A percentile compares a stretch with the other conserved stretches of the same genome.
phyloP scores from a whole-genome alignment of 257 asterid species.

The Cynanchum wilfordii region DNA sequence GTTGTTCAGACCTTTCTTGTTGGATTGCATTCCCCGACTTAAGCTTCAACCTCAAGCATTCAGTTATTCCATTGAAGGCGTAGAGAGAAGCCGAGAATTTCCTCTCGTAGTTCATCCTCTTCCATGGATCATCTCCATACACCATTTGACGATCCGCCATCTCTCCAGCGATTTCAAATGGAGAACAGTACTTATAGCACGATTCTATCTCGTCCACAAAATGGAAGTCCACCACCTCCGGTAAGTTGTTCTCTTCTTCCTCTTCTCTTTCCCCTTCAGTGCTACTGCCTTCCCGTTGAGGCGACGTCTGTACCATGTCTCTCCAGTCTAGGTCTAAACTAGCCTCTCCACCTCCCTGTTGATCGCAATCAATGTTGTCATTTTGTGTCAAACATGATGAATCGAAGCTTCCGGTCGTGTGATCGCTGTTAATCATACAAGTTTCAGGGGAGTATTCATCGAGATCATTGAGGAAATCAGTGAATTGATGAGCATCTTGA shows the following conservation, averaged over 20 bases:
- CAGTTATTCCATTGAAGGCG: slow-evolving; percentile 70
- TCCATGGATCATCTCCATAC: slow-evolving; percentile 38
- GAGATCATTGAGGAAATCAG: slow-evolving; percentile 53
- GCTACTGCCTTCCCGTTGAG: slow-evolving; percentile 5
- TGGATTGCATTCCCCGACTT: slow-evolving; percentile 21
- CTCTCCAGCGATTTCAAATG: slow-evolving; percentile 63
- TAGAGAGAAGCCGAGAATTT: slow-evolving; percentile 68
- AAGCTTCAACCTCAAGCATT: slow-evolving; percentile 58
- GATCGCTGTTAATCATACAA: slow-evolving; percentile 4
- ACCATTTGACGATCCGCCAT: slow-evolving; percentile 24
- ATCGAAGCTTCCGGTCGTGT: slow-evolving; percentile 5
- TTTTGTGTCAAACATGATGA: slow-evolving; percentile 20
- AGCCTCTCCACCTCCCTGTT: slow-evolving; percentile 9
- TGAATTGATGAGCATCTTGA: slow-evolving; percentile 36
- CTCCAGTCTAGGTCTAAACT: slow-evolving; percentile 19
- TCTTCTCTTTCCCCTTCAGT: slow-evolving; percentile 23
- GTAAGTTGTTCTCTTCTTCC: slow-evolving; percentile 10
- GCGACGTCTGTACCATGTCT: slow-evolving; percentile 23
- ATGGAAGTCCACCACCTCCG: slow-evolving; percentile 46
- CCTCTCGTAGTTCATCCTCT: slow-evolving; percentile 74
- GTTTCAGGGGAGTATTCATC: slow-evolving; percentile 33
- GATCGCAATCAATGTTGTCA: slow-evolving; percentile 2
- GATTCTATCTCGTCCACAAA: slow-evolving; percentile 59
- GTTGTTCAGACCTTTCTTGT: slow-evolving; percentile 8
- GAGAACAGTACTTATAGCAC: slow-evolving; percentile 40